A percentile compares a stretch with the other conserved stretches of the same genome.
These are phyloP conservation scores for Primulina tabacum DNA, from an alignment of 257 asterid genomes.

Conservation along the genomic window DNA sequence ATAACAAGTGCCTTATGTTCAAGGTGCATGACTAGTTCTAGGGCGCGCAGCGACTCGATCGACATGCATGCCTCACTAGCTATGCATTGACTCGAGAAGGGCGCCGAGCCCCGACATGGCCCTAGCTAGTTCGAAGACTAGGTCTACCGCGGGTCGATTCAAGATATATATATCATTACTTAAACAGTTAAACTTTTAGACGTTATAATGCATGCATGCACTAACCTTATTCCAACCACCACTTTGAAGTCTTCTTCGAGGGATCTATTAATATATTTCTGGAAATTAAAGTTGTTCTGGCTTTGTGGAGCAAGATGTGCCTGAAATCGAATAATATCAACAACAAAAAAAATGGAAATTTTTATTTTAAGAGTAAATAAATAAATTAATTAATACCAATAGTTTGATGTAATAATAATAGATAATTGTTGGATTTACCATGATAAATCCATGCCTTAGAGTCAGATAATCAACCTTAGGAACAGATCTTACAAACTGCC, in stretches of 20 bases:
- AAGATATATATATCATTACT: too few relatives aligned
- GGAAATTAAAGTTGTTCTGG: constrained; percentile 66
- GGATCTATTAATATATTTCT: constrained; percentile 77
- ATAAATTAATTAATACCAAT: background rate
- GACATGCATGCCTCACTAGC: too few relatives aligned
- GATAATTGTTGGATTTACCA: constrained; percentile 32
- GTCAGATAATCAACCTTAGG: constrained; percentile 88
- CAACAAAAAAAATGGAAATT: background rate
- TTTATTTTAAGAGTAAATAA: background rate
- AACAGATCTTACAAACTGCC: constrained; percentile 86
- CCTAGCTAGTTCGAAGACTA: too few relatives aligned
- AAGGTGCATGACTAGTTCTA: too few relatives aligned
- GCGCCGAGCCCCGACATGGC: too few relatives aligned
- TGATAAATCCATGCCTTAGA: constrained; percentile 86
- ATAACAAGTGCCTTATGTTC: too few relatives aligned
- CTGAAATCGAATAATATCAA: constrained; percentile 29
- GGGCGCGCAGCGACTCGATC: too few relatives aligned
- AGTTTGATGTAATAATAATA: background rate
- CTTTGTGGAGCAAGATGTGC: constrained; percentile 93
- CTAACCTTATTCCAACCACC: constrained; percentile 94
- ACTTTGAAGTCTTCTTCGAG: constrained; percentile 95
- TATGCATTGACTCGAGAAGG: too few relatives aligned
- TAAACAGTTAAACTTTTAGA: too few relatives aligned
- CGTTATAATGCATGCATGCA: background rate
- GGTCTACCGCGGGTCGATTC: too few relatives aligned